Conservation (phyloP, 73 alveolate genomes). For the Durusdinium trenchii region DNA sequence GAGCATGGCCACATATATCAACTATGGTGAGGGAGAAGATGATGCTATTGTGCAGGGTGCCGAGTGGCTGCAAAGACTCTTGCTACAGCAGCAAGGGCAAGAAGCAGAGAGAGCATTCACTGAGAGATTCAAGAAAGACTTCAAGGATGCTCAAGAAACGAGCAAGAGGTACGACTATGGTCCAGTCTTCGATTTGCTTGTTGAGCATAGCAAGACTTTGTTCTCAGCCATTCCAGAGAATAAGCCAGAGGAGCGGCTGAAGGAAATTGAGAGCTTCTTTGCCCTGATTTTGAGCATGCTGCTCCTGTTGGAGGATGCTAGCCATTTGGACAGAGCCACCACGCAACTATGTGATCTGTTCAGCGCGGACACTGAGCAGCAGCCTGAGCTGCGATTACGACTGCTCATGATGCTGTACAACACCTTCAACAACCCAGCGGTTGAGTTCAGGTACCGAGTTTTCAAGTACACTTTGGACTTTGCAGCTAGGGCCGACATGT, state of each 20-base stretch:
- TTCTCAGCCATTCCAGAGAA: conserved; percentile 90
- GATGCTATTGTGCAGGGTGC: no score
- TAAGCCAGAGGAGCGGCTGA: conserved; percentile 90
- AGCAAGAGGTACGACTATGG: conserved; percentile 52
- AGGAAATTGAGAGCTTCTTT: conserved; percentile 94
- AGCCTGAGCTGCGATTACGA: conserved; percentile 84
- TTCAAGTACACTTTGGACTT: conserved; percentile 82
- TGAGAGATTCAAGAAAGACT: conserved; percentile 67
- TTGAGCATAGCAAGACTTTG: conserved; percentile 69
- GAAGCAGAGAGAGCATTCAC: conserved; percentile 71
- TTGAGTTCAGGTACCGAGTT: background rate
- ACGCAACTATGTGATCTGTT: conserved; percentile 79
- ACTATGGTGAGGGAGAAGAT: no score
- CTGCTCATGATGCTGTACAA: conserved; percentile 94
- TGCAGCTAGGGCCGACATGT: conserved; percentile 84
- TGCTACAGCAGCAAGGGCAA: conserved; percentile 87
- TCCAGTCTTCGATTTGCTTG: conserved; percentile 70
- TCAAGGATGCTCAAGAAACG: conserved; percentile 59
- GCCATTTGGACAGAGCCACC: conserved; percentile 79
- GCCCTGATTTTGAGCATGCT: conserved; percentile 94
- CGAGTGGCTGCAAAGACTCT: no score
- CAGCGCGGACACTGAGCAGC: conserved; percentile 86
- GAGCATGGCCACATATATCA: no score
- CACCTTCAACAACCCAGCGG: conserved; percentile 62
- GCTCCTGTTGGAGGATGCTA: conserved; percentile 66